Conservation (phyloP, 805 yeast species). For the Hanseniaspora hatyaiensis region DNA sequence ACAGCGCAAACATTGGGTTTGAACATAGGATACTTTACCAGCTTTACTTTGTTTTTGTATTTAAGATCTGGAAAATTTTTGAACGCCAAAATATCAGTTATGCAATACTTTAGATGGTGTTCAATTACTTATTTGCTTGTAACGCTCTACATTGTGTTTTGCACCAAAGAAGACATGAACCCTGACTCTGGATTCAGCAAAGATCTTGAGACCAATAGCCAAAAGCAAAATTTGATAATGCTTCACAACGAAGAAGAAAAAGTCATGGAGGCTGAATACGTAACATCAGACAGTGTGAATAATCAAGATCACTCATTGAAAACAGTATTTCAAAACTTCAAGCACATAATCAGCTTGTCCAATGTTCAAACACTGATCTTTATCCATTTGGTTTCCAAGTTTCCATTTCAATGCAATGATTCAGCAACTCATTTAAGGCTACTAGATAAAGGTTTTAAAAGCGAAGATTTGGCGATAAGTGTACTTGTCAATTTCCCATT, state of each 20-base stretch:
- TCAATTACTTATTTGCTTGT: slow-evolving; percentile 60
- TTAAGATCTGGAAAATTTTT: slow-evolving; percentile 87
- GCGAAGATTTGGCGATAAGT: slow-evolving; percentile 86
- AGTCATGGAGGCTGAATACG: slow-evolving; percentile 18
- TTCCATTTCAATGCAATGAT: slow-evolving; percentile 93
- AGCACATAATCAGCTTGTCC: slow-evolving; percentile 52
- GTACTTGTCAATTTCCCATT: slow-evolving; percentile 92
- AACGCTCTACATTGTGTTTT: slow-evolving; percentile 47
- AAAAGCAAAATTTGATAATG: slow-evolving; percentile 10
- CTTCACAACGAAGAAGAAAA: slow-evolving; percentile 6
- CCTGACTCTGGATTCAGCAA: slow-evolving; percentile 19
- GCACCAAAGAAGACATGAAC: slow-evolving; percentile 62
- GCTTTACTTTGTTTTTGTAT: slow-evolving; percentile 84
- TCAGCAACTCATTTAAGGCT: slow-evolving; percentile 88
- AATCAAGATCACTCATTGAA: slow-evolving; percentile 30
- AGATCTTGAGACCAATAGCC: slow-evolving; percentile 6
- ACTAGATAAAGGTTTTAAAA: slow-evolving; percentile 79
- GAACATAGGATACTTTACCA: slow-evolving; percentile 81
- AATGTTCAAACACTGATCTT: slow-evolving; percentile 64
- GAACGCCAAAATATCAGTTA: slow-evolving; percentile 53
- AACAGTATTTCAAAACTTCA: slow-evolving; percentile 55
- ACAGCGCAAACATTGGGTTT: slow-evolving; percentile 96
- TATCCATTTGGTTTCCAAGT: slow-evolving; percentile 67
- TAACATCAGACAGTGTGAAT: slow-evolving; percentile 15
- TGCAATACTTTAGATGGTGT: slow-evolving; percentile 66